A percentile compares a stretch with the other conserved stretches of the same genome.
phyloP scores from a whole-genome alignment of 2,329 filamentous ascomycete genomes.

The Aureobasidium subglaciale region DNA sequence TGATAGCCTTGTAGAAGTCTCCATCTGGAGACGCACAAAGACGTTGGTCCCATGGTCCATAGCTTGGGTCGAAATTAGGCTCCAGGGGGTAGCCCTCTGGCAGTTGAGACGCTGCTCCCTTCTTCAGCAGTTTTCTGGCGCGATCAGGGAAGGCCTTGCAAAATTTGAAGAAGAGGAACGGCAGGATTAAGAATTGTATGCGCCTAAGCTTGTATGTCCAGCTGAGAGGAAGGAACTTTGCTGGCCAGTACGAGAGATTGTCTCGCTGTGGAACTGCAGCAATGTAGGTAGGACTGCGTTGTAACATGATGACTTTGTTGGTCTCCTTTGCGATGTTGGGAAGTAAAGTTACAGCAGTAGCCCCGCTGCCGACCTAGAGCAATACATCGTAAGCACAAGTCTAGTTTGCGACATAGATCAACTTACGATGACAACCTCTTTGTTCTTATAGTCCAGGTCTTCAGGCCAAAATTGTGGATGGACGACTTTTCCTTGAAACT shows the following conservation, averaged over 20 bases:
- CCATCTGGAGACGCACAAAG: constrained; percentile 61
- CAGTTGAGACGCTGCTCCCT: constrained; percentile 39
- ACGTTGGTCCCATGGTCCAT: constrained; percentile 60
- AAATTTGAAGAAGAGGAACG: constrained; percentile 29
- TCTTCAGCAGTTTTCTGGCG: constrained; percentile 32
- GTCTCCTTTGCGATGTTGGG: constrained; percentile 59
- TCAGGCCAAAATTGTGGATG: constrained; percentile 75
- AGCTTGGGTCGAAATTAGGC: constrained; percentile 41
- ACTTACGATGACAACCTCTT: constrained; percentile 56
- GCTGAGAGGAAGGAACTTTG: constrained; percentile 29
- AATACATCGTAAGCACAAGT: background rate
- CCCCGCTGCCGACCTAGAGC: constrained; percentile 58
- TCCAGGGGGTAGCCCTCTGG: constrained; percentile 39
- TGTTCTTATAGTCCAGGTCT: constrained; percentile 56
- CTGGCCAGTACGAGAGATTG: constrained; percentile 27
- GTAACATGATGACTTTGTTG: constrained; percentile 66
- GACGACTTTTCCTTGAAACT: constrained; percentile 56
- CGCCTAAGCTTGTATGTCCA: constrained; percentile 27
- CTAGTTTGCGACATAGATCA: background rate
- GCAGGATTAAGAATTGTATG: constrained; percentile 30
- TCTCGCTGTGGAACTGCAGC: constrained; percentile 45
- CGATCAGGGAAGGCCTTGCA: constrained; percentile 27
- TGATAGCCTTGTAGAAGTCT: constrained; percentile 51
- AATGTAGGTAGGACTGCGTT: constrained; percentile 69
- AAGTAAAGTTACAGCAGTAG: constrained; percentile 71